Evolutionary conservation across 2,329 filamentous ascomycete genomes (phyloP), one percentile per base, ranked within the genome.

Genomic region (Claviceps purpurea): DNA sequence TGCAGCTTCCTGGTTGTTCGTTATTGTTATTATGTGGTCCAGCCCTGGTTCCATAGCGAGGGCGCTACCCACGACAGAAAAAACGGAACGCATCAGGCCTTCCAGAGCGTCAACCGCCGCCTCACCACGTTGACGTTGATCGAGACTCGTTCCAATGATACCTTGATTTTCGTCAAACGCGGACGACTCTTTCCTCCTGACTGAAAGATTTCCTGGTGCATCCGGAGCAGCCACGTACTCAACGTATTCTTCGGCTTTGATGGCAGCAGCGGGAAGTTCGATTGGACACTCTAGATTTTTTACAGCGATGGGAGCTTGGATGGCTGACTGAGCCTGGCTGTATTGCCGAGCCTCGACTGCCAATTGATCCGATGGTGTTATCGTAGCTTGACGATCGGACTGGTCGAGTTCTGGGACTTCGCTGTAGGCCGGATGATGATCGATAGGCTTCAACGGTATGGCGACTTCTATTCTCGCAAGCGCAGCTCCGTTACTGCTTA

Each of bases 51-150:
- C 65, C 76, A 81, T 56, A 68, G 74, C 67, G 75, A 82, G 53
- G 74, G 73, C 63, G 52, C 81, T 78, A 60, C 89, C 83, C 62
- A 95, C 89, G 5, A 85, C 85, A 56, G 87, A 78, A 58, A 90
- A 89, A 16, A 95, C 76, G 24, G 83, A 80, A 50, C 81, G 74
- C 3, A 94, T 72, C 47, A 89, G 76, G 40, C 78, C 77, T 52
- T 85, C 78, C 13, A 98, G 70, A 51, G 83, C 81, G 50, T 83
- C 72, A 46, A 90, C 74, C 44, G 87, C 85, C 11, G 80, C 76
- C 59, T 95, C 84, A 4, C 85, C 86, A 61, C 89, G 83, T 59
- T 94, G 84, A 49, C 85, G 84, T 65, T 95, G 87, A 61, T 94
- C 89, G 2, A 89, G 72, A 43, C 79, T 81, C 45, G 83, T 68